Percentiles rank a stretch among this genome's conserved stretches.
phyloP scores from a whole-genome alignment of 2,329 filamentous ascomycete species.

The Ceratocystis huliohia region DNA sequence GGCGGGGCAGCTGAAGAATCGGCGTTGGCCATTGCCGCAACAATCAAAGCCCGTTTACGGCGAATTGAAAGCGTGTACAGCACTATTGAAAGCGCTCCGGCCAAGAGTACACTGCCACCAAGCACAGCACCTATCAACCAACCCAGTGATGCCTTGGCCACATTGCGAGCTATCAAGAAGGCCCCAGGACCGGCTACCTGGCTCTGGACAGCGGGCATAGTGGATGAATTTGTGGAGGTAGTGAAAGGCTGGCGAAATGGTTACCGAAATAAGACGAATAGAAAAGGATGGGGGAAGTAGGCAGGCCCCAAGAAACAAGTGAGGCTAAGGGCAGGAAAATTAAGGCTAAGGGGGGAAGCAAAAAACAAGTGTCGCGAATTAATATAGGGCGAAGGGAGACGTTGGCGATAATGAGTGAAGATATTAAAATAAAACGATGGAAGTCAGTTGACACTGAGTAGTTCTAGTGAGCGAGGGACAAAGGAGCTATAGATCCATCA shows the following conservation, averaged over 20 bases:
- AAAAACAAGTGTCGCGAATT: conserved; percentile 3
- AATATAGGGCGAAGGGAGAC: conserved; percentile 8
- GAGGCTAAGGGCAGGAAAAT: background rate
- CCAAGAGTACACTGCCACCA: conserved; percentile 36
- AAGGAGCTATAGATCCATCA: background rate
- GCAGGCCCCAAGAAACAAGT: background rate
- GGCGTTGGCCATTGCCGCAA: background rate
- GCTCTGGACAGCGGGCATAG: conserved; percentile 17
- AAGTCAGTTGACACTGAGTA: background rate
- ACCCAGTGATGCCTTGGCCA: conserved; percentile 23
- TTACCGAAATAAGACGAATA: background rate
- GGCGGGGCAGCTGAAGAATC: background rate
- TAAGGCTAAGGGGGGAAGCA: background rate
- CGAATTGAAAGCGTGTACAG: conserved; percentile 32
- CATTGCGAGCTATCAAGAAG: background rate
- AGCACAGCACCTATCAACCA: conserved; percentile 36
- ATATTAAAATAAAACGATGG: background rate
- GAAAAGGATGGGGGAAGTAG: background rate
- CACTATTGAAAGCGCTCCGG: conserved; percentile 33
- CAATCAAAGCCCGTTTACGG: conserved; percentile 22
- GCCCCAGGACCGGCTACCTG: conserved; percentile 6
- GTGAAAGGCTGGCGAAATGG: background rate
- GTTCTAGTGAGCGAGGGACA: background rate
- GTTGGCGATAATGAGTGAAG: background rate
- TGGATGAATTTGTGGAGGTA: background rate